These are phyloP conservation scores for Trichoderma gamsii DNA, from an alignment of 495 filamentous ascomycete genomes.

Conservation along the genomic window DNA sequence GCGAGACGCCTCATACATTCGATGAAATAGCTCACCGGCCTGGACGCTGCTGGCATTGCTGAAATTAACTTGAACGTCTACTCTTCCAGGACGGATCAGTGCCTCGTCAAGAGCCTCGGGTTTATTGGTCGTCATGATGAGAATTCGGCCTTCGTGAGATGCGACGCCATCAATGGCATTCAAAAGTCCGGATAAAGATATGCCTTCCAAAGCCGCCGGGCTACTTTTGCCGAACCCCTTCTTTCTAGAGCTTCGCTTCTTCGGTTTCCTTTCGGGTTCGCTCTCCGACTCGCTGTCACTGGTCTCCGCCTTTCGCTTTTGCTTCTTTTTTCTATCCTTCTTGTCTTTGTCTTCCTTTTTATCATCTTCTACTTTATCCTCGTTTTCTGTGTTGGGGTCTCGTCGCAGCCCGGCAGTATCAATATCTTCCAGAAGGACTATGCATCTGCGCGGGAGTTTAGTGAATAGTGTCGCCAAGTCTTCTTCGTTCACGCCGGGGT, in stretches of 20 bases:
- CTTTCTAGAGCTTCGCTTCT: conserved; percentile 27
- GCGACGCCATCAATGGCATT: conserved; percentile 81
- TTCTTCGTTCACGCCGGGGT: conserved; percentile 61
- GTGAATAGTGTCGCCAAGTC: conserved; percentile 63
- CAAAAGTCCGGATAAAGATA: conserved; percentile 71
- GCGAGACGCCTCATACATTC: conserved; percentile 57
- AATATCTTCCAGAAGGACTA: conserved; percentile 67
- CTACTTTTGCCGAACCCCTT: conserved; percentile 28
- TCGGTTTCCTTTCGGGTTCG: conserved; percentile 8
- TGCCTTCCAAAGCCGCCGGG: conserved; percentile 24
- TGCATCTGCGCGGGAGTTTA: conserved; percentile 54
- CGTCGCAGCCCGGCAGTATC: conserved; percentile 61
- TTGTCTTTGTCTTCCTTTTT: not conserved
- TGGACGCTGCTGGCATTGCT: conserved; percentile 56
- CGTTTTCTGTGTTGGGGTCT: conserved; percentile 24
- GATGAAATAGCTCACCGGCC: conserved; percentile 60
- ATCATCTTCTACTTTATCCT: not conserved
- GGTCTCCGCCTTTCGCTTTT: conserved; percentile 2
- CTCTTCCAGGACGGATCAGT: conserved; percentile 66
- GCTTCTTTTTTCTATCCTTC: conserved; percentile 14
- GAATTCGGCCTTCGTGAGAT: conserved; percentile 70
- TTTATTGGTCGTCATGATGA: conserved; percentile 83
- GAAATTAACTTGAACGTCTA: conserved; percentile 69
- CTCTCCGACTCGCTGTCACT: not conserved
- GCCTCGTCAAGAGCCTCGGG: conserved; percentile 69